Conservation (phyloP, 2,329 filamentous ascomycete species). For the Calonectria henricotiae region DNA sequence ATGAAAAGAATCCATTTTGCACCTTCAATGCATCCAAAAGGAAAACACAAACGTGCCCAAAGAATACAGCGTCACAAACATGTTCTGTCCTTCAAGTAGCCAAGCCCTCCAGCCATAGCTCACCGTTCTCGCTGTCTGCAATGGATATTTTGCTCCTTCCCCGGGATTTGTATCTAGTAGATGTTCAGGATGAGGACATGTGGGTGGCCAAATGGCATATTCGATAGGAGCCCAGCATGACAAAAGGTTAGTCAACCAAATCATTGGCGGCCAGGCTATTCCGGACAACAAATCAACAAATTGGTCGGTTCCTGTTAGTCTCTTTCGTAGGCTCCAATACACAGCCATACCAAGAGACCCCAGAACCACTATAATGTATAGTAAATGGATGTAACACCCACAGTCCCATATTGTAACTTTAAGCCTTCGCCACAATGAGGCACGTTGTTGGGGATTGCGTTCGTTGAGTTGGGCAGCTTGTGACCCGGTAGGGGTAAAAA, state of each 20-base stretch:
- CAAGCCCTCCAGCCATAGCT: background rate
- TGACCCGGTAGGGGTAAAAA: background rate
- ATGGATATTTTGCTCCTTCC: background rate
- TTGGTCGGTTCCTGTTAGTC: background rate
- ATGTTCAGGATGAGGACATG: background rate
- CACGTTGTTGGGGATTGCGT: background rate
- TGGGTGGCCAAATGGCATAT: background rate
- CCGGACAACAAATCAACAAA: background rate
- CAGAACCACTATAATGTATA: background rate
- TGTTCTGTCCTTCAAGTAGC: background rate
- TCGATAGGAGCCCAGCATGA: background rate
- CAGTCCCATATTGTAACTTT: background rate
- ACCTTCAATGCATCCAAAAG: background rate
- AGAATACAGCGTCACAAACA: background rate
- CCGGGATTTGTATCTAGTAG: background rate
- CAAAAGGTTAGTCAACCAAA: background rate
- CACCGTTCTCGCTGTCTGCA: background rate
- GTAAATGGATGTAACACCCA: background rate
- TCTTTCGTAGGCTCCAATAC: background rate
- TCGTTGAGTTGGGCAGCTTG: background rate
- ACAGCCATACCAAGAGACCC: background rate
- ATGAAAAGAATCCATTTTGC: background rate
- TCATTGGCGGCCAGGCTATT: background rate
- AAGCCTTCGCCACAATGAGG: background rate
- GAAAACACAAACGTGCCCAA: background rate